These are phyloP conservation scores for Pestalotiopsis sp. DNA, from an alignment of 2,329 filamentous ascomycete species.

Conservation along the genomic window DNA sequence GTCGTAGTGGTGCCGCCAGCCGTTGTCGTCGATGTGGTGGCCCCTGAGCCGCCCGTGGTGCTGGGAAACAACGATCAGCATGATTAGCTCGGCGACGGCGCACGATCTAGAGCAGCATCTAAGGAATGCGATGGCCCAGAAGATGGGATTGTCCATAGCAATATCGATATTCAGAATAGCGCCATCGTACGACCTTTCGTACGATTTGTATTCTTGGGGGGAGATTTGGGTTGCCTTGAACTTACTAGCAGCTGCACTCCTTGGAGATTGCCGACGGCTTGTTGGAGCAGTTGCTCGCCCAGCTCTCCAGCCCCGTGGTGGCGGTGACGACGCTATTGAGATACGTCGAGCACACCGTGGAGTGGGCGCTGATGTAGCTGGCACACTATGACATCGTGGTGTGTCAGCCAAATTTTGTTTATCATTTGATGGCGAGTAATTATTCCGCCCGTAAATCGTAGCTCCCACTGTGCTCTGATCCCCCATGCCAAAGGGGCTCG, in stretches of 20 bases:
- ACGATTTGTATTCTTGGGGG: too few species aligned
- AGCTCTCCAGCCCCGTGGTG: conserved; percentile 2
- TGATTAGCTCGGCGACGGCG: too few species aligned
- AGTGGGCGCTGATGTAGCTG: conserved; percentile 14
- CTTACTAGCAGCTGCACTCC: conserved; percentile 12
- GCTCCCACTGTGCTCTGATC: too few species aligned
- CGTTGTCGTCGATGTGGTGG: conserved; percentile 3
- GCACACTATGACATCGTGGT: background rate
- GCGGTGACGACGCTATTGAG: conserved; percentile 8
- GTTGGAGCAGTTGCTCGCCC: conserved; percentile 12
- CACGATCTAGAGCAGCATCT: too few species aligned
- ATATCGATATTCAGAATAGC: too few species aligned
- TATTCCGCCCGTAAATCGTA: too few species aligned
- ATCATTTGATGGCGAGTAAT: too few species aligned
- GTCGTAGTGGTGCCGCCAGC: conserved; percentile 15
- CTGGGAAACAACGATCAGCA: background rate
- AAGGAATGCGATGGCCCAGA: too few species aligned
- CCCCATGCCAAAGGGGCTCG: too few species aligned
- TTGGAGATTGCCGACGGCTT: conserved; percentile 13
- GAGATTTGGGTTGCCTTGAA: background rate
- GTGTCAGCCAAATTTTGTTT: too few species aligned
- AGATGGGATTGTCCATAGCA: too few species aligned
- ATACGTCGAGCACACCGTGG: conserved; percentile 4
- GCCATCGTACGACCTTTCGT: too few species aligned
- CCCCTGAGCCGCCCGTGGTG: conserved; percentile 1